Evolutionary conservation across 2,329 filamentous ascomycete genomes (phyloP), one percentile per base, ranked within the genome.

Genomic region (Colletotrichum gloeosporioides): DNA sequence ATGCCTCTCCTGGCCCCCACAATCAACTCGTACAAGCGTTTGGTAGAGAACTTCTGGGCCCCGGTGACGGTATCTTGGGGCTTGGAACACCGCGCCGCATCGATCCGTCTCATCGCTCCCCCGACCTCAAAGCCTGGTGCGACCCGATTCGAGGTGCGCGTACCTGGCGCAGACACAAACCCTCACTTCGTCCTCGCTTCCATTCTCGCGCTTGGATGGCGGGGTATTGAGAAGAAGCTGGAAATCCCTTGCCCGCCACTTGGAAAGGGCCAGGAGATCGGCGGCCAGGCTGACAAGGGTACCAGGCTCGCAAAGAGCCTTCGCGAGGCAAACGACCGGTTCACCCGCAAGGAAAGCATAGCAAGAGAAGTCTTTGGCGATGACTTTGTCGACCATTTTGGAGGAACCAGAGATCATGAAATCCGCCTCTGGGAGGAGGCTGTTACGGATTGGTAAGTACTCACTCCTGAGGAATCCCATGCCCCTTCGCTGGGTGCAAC

Each of bases 41-140:
- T 99, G 1, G 97, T 99, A 4, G 97, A 99, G 88, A 99, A 99
- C 87, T 99, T 98, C 86, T 99, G 97, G 97, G 97, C 97, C 0
- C 97, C 97, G 0, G 97, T 99, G 8, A 98, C 96, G 0, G 97
- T 99, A 0, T 98, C 95, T 0, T 99, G 97, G 97, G 97, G 97
- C 1, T 87, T 98, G 7, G 97, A 99, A 85, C 96, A 99, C 84
- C 95, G 97, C 77, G 96, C 96, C 7, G 96, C 97, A 1, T 98
- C 95, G 0, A 94, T 99, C 79, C 92, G 97, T 22, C 86, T 99
- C 39, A 98, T 99, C 79, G 92, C 95, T 0, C 96, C 96, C 15
- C 96, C 97, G 0, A 97, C 95, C 0, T 91, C 94, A 39, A 96
- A 95, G 79, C 89, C 95, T 0, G 95, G 95, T 78, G 95, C 96